phyloP scores from a whole-genome alignment of 225 moss, liverwort and hornwort genomes.

The Climacium dendroides region DNA sequence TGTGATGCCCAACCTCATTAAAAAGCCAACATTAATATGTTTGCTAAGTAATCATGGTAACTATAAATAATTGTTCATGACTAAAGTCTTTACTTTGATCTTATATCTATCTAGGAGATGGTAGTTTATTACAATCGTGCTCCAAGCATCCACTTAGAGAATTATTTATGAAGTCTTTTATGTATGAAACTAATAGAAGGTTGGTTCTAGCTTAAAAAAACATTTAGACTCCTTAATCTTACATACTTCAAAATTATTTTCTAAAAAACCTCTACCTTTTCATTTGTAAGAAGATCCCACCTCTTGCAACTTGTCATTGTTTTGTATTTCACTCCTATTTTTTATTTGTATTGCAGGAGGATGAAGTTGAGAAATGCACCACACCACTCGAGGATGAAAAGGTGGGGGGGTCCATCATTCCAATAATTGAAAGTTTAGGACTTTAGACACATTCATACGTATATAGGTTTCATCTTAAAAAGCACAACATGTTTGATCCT shows the following conservation, averaged over 20 bases:
- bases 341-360: constrained; percentile 8
- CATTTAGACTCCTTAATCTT: neutral
- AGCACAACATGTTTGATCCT: neutral
- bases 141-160: neutral
- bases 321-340: neutral
- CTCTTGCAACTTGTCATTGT: neutral
- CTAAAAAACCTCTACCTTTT: neutral
- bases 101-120: neutral
- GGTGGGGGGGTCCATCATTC: neutral
- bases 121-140: neutral
- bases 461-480: neutral
- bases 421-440: neutral
- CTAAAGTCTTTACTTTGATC: neutral
- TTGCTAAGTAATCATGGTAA: neutral
- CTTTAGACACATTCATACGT: neutral
- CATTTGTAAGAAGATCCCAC: neutral
- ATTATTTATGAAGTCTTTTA: neutral
- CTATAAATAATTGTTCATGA: neutral
- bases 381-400: constrained; percentile 3
- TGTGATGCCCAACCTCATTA: neutral
- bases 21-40: neutral
- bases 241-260: neutral
- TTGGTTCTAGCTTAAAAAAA: neutral
- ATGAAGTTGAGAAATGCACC: constrained; percentile 15
- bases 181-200: neutral